Evolutionary conservation across 345 rosid genomes (phyloP).

Genomic region (Citrus cavaleriei): DNA sequence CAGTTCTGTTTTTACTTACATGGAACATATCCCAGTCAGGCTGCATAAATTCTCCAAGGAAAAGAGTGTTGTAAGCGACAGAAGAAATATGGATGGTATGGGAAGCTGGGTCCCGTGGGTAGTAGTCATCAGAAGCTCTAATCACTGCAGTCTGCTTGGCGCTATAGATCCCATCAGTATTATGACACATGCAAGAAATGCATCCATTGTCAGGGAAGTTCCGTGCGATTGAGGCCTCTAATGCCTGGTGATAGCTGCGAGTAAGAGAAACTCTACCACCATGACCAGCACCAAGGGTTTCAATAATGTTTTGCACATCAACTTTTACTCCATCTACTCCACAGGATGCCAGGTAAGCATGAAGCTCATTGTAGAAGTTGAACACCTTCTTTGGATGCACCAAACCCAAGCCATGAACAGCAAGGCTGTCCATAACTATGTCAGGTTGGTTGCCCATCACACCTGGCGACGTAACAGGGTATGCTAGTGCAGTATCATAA

Average conservation of each 20-base stretch:
- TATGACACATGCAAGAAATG: slow-evolving; percentile 97
- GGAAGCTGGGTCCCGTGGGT: slow-evolving; percentile 92
- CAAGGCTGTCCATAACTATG: slow-evolving; percentile 84
- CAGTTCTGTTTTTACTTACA: slow-evolving; percentile 43
- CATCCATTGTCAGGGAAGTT: slow-evolving; percentile 92
- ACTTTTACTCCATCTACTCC: slow-evolving; percentile 98
- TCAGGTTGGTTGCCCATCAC: slow-evolving; percentile 92
- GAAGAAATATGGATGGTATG: slow-evolving; percentile 94
- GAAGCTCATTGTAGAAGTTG: slow-evolving; percentile 96
- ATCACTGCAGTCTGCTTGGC: slow-evolving; percentile 88
- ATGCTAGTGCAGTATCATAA: slow-evolving; percentile 81
- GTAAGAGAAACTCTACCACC: slow-evolving; percentile 97
- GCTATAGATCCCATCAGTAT: slow-evolving; percentile 91
- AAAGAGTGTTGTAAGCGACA: slow-evolving; percentile 83
- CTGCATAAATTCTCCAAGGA: slow-evolving; percentile 98
- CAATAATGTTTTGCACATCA: slow-evolving; percentile 92
- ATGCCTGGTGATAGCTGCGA: slow-evolving; percentile 76
- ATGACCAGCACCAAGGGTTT: slow-evolving; percentile 93
- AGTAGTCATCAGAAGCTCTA: slow-evolving; percentile 96
- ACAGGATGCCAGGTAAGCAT: slow-evolving; percentile 85
- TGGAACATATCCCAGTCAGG: slow-evolving; percentile 99
- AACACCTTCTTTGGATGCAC: slow-evolving; percentile 90
- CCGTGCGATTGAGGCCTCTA: slow-evolving; percentile 81
- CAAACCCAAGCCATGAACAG: slow-evolving; percentile 89
- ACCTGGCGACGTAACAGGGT: slow-evolving; percentile 88